These are phyloP conservation scores for Pichia sp. DNA, from an alignment of 1,139 yeast genomes.

Conservation along the genomic window DNA sequence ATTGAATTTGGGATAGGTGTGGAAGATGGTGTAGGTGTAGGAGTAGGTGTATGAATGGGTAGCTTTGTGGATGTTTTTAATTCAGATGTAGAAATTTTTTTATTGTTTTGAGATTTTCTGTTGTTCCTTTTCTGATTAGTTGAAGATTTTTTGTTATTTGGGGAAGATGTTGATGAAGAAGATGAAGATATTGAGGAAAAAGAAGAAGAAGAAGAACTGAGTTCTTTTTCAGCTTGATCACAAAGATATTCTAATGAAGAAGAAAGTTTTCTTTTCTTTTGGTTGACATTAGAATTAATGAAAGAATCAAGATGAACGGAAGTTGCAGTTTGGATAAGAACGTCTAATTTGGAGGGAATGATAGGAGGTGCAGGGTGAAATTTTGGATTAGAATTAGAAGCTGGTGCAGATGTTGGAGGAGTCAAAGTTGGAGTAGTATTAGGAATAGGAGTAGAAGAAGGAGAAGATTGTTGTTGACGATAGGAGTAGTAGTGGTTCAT, in stretches of 20 bases:
- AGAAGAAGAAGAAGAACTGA: neutral
- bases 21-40: neutral
- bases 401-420: too few relatives aligned
- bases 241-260: constrained; percentile 13
- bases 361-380: too few relatives aligned
- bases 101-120: too few relatives aligned
- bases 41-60: neutral
- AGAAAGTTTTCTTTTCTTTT: constrained; percentile 2
- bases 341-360: constrained; percentile 25
- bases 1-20: neutral
- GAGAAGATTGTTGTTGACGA: constrained; percentile 11
- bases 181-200: neutral
- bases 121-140: too few relatives aligned
- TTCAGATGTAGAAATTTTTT: too few relatives aligned
- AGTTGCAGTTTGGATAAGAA: constrained; percentile 29
- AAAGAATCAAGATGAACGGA: constrained; percentile 14
- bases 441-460: neutral
- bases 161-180: neutral
- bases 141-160: too few relatives aligned
- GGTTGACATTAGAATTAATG: neutral
- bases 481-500: constrained; percentile 16
- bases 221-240: constrained; percentile 16
- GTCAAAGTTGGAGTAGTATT: neutral
- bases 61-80: neutral
- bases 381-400: too few relatives aligned